phyloP scores from a whole-genome alignment of 345 rosid species.

The Rhodamnia rubescens region DNA sequence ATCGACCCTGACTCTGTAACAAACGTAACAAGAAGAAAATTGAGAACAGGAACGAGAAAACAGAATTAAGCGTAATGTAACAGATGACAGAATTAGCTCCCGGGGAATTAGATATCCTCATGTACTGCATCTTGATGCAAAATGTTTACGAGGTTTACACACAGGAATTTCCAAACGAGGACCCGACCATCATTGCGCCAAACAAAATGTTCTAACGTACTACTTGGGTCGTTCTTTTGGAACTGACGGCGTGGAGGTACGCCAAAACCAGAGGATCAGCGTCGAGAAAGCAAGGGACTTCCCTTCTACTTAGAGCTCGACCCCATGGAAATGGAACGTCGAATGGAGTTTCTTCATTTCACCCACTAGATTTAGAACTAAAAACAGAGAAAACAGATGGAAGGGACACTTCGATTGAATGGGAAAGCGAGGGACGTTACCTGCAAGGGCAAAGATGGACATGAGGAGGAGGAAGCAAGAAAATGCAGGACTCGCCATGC shows the following conservation, averaged over 20 bases:
- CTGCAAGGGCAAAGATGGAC: conserved; percentile 19
- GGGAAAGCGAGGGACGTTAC: conserved; percentile 2
- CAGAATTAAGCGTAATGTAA: not conserved
- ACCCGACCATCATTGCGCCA: not conserved
- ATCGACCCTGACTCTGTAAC: conserved; percentile 34
- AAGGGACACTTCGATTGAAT: not conserved
- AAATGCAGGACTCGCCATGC: conserved; percentile 4
- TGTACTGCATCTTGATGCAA: not conserved
- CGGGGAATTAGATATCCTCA: not conserved
- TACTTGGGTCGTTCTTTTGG: not conserved
- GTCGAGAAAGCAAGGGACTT: not conserved
- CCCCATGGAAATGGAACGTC: too few relatives aligned
- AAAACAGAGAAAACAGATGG: not conserved
- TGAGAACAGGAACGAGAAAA: not conserved
- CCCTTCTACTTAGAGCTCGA: not conserved
- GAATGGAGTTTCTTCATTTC: not conserved
- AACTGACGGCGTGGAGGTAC: not conserved
- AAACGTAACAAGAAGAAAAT: not conserved
- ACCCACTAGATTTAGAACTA: not conserved
- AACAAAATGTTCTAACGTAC: not conserved
- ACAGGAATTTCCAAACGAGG: not conserved
- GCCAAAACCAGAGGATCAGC: not conserved
- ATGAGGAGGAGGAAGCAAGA: conserved; percentile 16
- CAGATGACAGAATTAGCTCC: not conserved
- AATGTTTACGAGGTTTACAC: not conserved